Base-by-base conservation (phyloP, 768 basidiomycete species). In the Podaxis rugospora region DNA sequence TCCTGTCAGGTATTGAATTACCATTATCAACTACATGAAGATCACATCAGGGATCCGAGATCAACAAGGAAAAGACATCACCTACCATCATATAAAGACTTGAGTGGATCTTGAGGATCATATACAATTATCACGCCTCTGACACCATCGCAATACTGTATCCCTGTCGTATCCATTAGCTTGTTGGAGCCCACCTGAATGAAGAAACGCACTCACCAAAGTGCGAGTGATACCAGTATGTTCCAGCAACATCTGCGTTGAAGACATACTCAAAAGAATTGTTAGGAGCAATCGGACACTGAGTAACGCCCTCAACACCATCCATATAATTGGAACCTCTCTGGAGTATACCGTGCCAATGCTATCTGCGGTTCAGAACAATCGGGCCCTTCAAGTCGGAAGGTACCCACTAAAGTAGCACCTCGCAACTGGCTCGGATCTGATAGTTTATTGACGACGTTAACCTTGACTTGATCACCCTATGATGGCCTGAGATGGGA, bases 311-410 rank as follows among this genome's bases (percentile, higher is more conserved):
- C 1, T 70, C 68, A 1, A 72, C 63, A 5, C 83, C 83, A 57
- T 85, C 83, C 0, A 73, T 78, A 68, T 71, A 80, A 59, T 75
- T 79, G 7, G 78, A 75, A 2, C 63, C 61, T 0, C 68, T 66
- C 65, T 84, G 82, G 52, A 70, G 74, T 51, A 84, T 65, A 3
- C 83, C 83, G 63, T 84, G 83, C 82, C 81, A 84, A 64, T 85
- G 83, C 76, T 76, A 16, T 60, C 11, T 40, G 18, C 47, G 14
- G 42, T 44, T 44, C 42, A 44, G 42, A 44, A 6, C 18, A 44
- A 1, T 16, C 11, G 6, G 1, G 42, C 42, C 0, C 14, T n/a
- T 18, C 14, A n/a, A 5, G 18, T 7, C 39, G 10, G n/a, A 18
- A 44, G n/a, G 5, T 10, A 65, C 72, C 28, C 35, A 74, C 74